Evolutionary conservation across 2,329 filamentous ascomycete genomes (phyloP), one percentile per base, ranked within the genome.

Genomic region (Polychaeton citri): DNA sequence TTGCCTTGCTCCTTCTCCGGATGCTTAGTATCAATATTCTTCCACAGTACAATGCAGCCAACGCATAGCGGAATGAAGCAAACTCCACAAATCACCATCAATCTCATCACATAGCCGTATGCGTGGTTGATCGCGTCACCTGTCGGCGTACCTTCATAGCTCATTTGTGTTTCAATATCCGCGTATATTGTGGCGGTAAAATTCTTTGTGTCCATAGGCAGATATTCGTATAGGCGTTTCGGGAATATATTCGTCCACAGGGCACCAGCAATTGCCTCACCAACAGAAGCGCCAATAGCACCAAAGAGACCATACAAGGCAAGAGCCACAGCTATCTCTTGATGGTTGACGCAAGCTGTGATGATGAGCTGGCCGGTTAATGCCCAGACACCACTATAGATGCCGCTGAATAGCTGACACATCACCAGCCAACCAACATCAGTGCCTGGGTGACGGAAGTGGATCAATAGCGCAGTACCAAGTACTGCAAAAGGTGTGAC

Each of bases 371-470:
- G 38, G 4, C 31, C 34, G 19, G 21, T 28, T 7, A 39, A 21
- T 3, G 24, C 41, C 10, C 35, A 36, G 13, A 39, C 34, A 19
- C 34, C 13, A 16, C 38, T 33, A 12, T 66, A 66, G 37, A 62
- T 60, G 49, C 71, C 71, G 47, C 68, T 68, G 28, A 68, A 48
- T 10, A 60, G 50, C 38, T 58, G 51, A 37, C 52, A 54, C 51
- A 59, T 56, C 35, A 59, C 41, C 19, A 55, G 45, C 33, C 49
- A 53, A 2, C 54, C 55, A 13, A 58, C 42, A 31, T 37, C 32
- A 16, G 41, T 39, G 16, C 41, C 44, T 1, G 52, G 44, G 18
- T 42, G 36, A 16, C 54, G 48, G 45, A 56, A 57, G 33, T 54
- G 40, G 31, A 59, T 51, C 48, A 58, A 49, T 6, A 48, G 30